A percentile compares a stretch with the other conserved stretches of the same genome.
These are phyloP conservation scores for Daldinia concentrica DNA, from an alignment of 495 filamentous ascomycete genomes.

Conservation along the genomic window DNA sequence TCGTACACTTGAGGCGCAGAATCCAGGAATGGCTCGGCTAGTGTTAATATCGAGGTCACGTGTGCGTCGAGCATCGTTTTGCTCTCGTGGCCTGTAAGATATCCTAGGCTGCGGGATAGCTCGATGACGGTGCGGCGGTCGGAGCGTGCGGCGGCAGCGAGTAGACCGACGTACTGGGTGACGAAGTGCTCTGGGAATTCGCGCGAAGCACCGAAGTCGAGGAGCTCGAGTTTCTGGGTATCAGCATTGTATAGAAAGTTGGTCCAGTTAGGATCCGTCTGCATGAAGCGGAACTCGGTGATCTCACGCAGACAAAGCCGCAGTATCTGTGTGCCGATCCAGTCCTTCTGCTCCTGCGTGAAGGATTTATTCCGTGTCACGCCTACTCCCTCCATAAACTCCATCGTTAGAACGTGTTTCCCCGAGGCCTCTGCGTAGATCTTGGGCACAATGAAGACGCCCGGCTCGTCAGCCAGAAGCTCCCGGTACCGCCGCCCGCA, in stretches of 20 bases:
- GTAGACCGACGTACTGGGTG: slow-evolving; percentile 75
- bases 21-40: slow-evolving; percentile 88
- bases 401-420: slow-evolving; percentile 89
- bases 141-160: slow-evolving; percentile 76
- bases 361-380: slow-evolving; percentile 78
- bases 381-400: slow-evolving; percentile 85
- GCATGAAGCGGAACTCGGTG: slow-evolving; percentile 94
- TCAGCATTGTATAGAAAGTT: slow-evolving; percentile 91
- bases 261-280: slow-evolving; percentile 99
- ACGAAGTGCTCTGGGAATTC: slow-evolving; percentile 87
- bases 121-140: slow-evolving; percentile 70
- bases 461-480: slow-evolving; percentile 73
- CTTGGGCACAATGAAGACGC: slow-evolving; percentile 80
- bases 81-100: slow-evolving; percentile 89
- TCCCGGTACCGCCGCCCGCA: slow-evolving; percentile 77
- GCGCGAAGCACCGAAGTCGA: slow-evolving; percentile 93
- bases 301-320: slow-evolving; percentile 94
- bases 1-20: slow-evolving; percentile 86
- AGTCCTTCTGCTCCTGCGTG: slow-evolving; percentile 84
- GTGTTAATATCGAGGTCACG: slow-evolving; percentile 78
- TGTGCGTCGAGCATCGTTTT: slow-evolving; percentile 87
- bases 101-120: slow-evolving; percentile 84
- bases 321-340: slow-evolving; percentile 91
- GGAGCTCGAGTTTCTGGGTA: slow-evolving; percentile 81
- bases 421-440: slow-evolving; percentile 83